A percentile compares a stretch with the other conserved stretches of the same genome.
phyloP scores from a whole-genome alignment of 192 early-diverging fungal species.

The Phycomyces blakesleeanus region DNA sequence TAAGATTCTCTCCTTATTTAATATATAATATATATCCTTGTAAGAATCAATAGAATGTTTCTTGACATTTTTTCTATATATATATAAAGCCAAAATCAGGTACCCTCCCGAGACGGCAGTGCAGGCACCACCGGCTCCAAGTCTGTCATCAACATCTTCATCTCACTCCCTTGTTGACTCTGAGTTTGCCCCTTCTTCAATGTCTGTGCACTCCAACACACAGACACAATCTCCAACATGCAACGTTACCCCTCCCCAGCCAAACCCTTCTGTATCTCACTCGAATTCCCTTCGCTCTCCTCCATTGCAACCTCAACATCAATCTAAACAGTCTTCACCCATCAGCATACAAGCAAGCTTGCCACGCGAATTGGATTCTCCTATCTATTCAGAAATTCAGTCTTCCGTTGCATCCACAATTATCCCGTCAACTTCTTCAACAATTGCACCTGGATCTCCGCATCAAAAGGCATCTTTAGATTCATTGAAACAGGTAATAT shows the following conservation, averaged over 20 bases:
- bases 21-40: too few relatives aligned
- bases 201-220: not conserved
- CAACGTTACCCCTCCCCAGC: not conserved
- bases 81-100: constrained; percentile 44
- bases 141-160: not conserved
- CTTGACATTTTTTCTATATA: constrained; percentile 13
- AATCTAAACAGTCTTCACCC: not conserved
- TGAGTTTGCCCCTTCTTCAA: not conserved
- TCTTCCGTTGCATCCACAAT: not conserved
- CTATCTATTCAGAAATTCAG: not conserved
- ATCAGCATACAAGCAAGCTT: constrained; percentile 1
- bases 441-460: not conserved
- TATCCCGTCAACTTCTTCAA: too few relatives aligned
- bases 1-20: constrained; percentile 21
- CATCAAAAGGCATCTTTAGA: not conserved
- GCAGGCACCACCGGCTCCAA: constrained; percentile 1
- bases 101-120: constrained; percentile 24
- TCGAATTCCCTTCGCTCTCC: not conserved
- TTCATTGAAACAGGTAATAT: not conserved
- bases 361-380: not conserved
- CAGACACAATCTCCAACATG: not conserved
- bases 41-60: too few relatives aligned
- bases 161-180: not conserved
- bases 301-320: not conserved
- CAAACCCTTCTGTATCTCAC: not conserved